Percentiles rank a stretch among this genome's conserved stretches.
phyloP scores from a whole-genome alignment of 2,329 filamentous ascomycete species.

The Aspergillus fischeri region DNA sequence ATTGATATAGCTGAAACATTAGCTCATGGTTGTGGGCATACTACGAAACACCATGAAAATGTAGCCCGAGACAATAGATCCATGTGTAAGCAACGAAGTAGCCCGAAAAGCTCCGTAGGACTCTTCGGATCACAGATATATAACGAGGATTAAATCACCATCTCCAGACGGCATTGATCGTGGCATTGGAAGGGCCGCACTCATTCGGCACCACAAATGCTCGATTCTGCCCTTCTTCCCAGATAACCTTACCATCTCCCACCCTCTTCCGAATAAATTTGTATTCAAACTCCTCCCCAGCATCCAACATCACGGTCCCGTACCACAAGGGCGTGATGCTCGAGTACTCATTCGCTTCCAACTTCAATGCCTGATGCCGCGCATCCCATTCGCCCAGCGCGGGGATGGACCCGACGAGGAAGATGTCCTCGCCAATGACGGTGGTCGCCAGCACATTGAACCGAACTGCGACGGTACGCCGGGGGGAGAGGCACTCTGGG shows the following conservation, averaged over 20 bases:
- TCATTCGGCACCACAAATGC: constrained; percentile 33
- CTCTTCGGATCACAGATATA: neutral
- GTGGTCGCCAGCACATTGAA: constrained; percentile 59
- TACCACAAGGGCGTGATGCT: constrained; percentile 58
- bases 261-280: constrained; percentile 60
- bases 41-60: neutral
- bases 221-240: constrained; percentile 57
- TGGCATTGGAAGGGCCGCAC: constrained; percentile 28
- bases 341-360: constrained; percentile 59
- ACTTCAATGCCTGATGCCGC: constrained; percentile 44
- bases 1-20: neutral
- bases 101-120: neutral
- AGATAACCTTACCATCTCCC: constrained; percentile 50
- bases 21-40: neutral
- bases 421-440: constrained; percentile 58
- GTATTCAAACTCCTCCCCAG: constrained; percentile 57
- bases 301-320: constrained; percentile 49
- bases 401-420: constrained; percentile 56
- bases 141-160: neutral
- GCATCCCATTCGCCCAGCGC: constrained; percentile 61
- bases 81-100: neutral
- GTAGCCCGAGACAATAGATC: neutral
- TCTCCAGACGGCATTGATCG: constrained; percentile 37
- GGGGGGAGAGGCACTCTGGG: constrained; percentile 12
- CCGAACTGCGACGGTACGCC: constrained; percentile 52